Evolutionary conservation across 169 alveolate genomes (phyloP).

Genomic region (Plasmodium billcollinsi): DNA sequence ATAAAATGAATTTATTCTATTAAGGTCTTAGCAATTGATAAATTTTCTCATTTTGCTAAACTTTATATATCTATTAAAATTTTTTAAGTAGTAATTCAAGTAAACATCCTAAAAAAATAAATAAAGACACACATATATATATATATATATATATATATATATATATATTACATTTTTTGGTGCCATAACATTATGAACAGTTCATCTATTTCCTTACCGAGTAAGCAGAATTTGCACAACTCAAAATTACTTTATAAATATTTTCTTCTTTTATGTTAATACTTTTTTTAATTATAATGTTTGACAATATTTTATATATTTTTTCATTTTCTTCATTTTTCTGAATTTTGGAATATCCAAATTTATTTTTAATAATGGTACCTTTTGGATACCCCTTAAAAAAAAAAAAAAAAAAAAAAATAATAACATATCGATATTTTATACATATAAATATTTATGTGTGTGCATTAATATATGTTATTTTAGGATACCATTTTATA

Average conservation of each 20-base stretch:
- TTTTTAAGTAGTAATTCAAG: constrained; percentile 58
- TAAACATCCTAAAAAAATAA: constrained; percentile 37
- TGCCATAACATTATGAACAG: too few species aligned
- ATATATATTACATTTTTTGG: neutral
- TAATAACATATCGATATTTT: neutral
- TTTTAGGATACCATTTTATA: neutral
- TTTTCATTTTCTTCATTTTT: constrained; percentile 25
- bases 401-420: neutral
- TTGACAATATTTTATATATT: constrained; percentile 28
- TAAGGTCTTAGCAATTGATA: constrained; percentile 65
- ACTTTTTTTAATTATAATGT: constrained; percentile 41
- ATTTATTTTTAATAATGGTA: constrained; percentile 35
- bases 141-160: neutral
- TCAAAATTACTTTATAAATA: constrained; percentile 49
- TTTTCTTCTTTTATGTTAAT: constrained; percentile 48
- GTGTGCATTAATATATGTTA: neutral
- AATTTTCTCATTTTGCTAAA: constrained; percentile 57
- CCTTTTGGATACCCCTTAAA: constrained; percentile 43
- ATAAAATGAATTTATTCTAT: neutral
- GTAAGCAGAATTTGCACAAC: constrained; percentile 71
- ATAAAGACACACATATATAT: neutral
- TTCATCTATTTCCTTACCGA: constrained; percentile 20
- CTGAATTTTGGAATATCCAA: constrained; percentile 38
- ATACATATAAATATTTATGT: neutral
- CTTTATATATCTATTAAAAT: constrained; percentile 45